Evolutionary conservation across 176 grass and related monocot genomes (phyloP).

Genomic region (Oryza officinalis): DNA sequence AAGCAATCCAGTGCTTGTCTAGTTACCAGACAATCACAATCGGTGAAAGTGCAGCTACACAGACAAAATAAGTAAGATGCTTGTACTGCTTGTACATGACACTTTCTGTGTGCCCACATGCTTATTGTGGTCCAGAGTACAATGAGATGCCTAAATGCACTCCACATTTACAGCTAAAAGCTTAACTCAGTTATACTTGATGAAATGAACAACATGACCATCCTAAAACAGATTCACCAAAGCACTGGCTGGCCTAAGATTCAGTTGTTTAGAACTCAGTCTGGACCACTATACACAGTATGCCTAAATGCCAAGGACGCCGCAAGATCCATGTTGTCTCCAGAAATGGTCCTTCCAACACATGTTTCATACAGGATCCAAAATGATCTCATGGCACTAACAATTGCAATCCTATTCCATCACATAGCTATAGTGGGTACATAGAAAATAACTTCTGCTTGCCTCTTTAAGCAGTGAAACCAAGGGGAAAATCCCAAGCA

Average conservation of each 20-base stretch:
- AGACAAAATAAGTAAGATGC: background rate
- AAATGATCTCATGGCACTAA: constrained; percentile 11
- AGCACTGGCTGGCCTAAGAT: background rate
- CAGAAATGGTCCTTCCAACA: background rate
- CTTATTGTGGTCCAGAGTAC: constrained; percentile 2
- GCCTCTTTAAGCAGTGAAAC: background rate
- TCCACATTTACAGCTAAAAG: constrained; percentile 1
- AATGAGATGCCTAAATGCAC: constrained; percentile 27
- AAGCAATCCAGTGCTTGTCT: constrained; percentile 16
- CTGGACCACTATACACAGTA: constrained; percentile 2
- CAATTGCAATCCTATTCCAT: background rate
- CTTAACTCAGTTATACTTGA: constrained; percentile 2
- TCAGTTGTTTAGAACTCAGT: constrained; percentile 34
- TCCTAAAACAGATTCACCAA: constrained; percentile 3
- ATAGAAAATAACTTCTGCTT: background rate
- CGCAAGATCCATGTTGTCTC: background rate
- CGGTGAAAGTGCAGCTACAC: background rate
- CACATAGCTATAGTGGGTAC: background rate
- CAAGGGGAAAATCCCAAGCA: background rate
- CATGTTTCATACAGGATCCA: constrained; percentile 2
- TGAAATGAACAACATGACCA: constrained; percentile 9
- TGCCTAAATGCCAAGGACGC: background rate
- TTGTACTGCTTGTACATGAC: background rate
- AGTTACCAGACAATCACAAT: constrained; percentile 10
- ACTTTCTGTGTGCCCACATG: constrained; percentile 22